Base-by-base conservation (phyloP, 2,329 filamentous ascomycete species). In the Teratosphaeria nubilosa region DNA sequence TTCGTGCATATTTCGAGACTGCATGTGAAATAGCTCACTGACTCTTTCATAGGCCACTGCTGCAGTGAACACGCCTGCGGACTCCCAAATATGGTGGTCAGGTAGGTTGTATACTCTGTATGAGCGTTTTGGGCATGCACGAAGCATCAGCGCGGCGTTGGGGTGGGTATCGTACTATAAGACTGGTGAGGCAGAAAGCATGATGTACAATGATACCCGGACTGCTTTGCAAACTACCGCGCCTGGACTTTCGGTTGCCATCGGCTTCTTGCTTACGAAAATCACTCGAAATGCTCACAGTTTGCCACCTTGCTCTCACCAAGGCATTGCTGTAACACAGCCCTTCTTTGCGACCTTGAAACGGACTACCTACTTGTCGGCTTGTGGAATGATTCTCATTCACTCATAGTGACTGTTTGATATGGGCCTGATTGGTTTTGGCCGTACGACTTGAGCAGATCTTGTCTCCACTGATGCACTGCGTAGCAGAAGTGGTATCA, bases 101-200 rank as follows among this genome's bases (percentile, higher is more conserved):
- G 24, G 25, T 53, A 30, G 14, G 25, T 30, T 53, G 51, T 22
- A 5, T 25, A 53, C 24, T 30, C 16, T 7, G 51, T 14, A n/a
- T 48, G 16, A 41, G 45, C 50, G 20, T 48, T 48, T 48, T 22
- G 9, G n/a, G 30, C 22, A n/a, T 45, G n/a, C 32, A 41, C n/a
- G 37, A 45, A 54, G 37, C 51, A 57, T 54, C 34, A 57, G 56
- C 56, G 51, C 11, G 56, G 56, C 56, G 56, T 57, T 56, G 31
- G 41, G 45, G 45, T 10, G 31, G 32, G 27, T 24, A 13, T n/a
- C 22, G 22, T n/a, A 25, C 14, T 16, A 37, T n/a, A 27, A 51
- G 41, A 22, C 11, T 51, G 45, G 31, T 51, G 10, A 20, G 5
- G 30, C n/a, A 25, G 45, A 52, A 34, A 51, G 55, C 45, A 56